Percentiles rank a stretch among this genome's conserved stretches.
phyloP scores from a whole-genome alignment of 192 early-diverging fungal species.

The Dissophora globulifera region DNA sequence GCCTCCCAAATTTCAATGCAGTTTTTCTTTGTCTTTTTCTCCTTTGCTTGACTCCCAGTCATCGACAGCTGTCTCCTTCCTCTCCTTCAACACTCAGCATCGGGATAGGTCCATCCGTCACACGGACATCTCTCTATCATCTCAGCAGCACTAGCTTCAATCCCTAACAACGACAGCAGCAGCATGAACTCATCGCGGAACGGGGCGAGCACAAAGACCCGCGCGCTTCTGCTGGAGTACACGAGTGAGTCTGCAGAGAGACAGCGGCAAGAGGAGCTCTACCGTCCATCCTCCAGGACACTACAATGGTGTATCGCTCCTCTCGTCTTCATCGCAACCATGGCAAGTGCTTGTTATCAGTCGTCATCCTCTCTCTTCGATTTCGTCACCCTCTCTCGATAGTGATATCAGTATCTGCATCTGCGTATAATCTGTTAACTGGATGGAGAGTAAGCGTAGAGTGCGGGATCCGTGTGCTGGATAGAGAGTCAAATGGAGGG shows the following conservation, averaged over 20 bases:
- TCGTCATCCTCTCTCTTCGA: not conserved
- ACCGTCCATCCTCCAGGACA: conserved; percentile 26
- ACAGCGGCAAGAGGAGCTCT: conserved; percentile 32
- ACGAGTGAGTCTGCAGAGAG: conserved; percentile 34
- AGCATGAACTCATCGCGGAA: conserved; percentile 6
- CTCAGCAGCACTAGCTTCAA: no score
- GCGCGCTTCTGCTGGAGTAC: conserved; percentile 40
- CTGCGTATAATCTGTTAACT: no score
- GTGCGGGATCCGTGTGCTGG: no score
- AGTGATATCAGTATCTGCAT: no score
- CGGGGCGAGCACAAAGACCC: conserved; percentile 1
- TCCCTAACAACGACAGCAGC: not conserved
- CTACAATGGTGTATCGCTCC: conserved; percentile 45
- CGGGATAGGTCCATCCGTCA: no score
- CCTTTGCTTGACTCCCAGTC: no score
- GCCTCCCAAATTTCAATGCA: no score
- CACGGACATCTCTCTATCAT: no score
- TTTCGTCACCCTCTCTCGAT: not conserved
- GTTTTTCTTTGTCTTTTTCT: not conserved
- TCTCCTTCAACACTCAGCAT: not conserved
- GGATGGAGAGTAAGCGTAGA: no score
- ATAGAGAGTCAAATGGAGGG: no score
- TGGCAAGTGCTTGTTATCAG: conserved; percentile 25
- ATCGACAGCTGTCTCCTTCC: no score
- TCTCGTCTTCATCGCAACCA: conserved; percentile 31